A percentile compares a stretch with the other conserved stretches of the same genome.
Evolutionary conservation across 2,329 filamentous ascomycete species (phyloP).

Genomic region (Fusarium albidum): DNA sequence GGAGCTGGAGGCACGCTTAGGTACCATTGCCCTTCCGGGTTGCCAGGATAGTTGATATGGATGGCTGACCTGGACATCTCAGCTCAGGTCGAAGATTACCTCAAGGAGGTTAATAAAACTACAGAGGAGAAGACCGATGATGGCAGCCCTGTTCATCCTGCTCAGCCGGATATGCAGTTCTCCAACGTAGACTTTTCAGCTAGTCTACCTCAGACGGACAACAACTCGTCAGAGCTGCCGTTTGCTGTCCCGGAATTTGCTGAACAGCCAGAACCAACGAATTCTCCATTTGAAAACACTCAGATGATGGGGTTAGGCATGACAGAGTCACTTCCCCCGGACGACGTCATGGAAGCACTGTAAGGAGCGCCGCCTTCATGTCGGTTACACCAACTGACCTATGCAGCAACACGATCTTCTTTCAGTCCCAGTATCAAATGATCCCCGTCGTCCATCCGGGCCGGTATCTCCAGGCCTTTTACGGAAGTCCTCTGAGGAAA

Average conservation of each 20-base stretch:
- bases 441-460: slow-evolving; percentile 81
- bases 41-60: not conserved
- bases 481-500: slow-evolving; percentile 74
- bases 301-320: slow-evolving; percentile 79
- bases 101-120: slow-evolving; percentile 68
- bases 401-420: slow-evolving; percentile 75
- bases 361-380: slow-evolving; percentile 52
- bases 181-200: slow-evolving; percentile 14
- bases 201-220: slow-evolving; percentile 4
- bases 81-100: slow-evolving; percentile 84
- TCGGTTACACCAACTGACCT: slow-evolving; percentile 2
- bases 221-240: slow-evolving; percentile 13
- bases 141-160: slow-evolving; percentile 34
- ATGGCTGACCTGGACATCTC: slow-evolving; percentile 20
- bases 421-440: slow-evolving; percentile 75
- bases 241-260: slow-evolving; percentile 25
- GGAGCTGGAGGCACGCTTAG: slow-evolving; percentile 85
- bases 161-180: slow-evolving; percentile 20
- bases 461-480: slow-evolving; percentile 78
- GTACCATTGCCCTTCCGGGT: slow-evolving; percentile 56
- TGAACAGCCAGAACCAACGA: slow-evolving; percentile 15
- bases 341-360: slow-evolving; percentile 85
- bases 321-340: slow-evolving; percentile 81
- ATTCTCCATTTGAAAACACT: slow-evolving; percentile 20
- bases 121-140: slow-evolving; percentile 38